Evolutionary conservation across 305 asterid genomes (phyloP), one percentile per base, ranked within the genome.

Genomic region (Stenogyne calaminthoides): DNA sequence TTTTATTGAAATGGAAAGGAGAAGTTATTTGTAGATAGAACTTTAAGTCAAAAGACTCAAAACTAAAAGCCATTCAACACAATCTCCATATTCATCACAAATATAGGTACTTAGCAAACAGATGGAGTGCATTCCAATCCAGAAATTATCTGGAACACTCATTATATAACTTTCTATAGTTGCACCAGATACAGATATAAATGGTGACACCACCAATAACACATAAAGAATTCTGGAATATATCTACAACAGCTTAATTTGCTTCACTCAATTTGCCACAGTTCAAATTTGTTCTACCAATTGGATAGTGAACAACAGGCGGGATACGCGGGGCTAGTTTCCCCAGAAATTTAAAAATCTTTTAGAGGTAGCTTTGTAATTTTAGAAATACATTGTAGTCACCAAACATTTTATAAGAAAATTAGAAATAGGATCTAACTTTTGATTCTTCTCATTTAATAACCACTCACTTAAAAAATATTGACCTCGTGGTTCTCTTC

Each of bases 71-170:
- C 32, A 36, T 29, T 42, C 29, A n/a, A 39, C 15, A 39, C 0
- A 37, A 32, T 62, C 65, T 60, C 67, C 12, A 72, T 51, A 60
- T 51, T 15, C 49, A 59, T 27, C 62, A 18, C 64, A 68, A 49
- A 51, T 60, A 52, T 32, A 60, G 49, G 8, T 44, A 14, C 15
- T 20, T 36, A 7, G 15, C 14, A 40, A 15, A 16, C 32, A 47
- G 22, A 64, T 18, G 3, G 29, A 40, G 37, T 65, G 27, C 39
- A 69, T 40, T 69, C 4, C 37, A 63, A 68, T 73, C 39, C 37
- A 37, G 16, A 16, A 59, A 67, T 47, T 15, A 39, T 18, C 27
- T 9, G 49, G 7, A 61, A 19, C 4, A 16, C 64, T 47, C 73
- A 47, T 66, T 16, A 55, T 16, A 42, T 7, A n/a, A 55, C 60